phyloP scores from a whole-genome alignment of 2,329 filamentous ascomycete species.

The Talaromyces islandicus region DNA sequence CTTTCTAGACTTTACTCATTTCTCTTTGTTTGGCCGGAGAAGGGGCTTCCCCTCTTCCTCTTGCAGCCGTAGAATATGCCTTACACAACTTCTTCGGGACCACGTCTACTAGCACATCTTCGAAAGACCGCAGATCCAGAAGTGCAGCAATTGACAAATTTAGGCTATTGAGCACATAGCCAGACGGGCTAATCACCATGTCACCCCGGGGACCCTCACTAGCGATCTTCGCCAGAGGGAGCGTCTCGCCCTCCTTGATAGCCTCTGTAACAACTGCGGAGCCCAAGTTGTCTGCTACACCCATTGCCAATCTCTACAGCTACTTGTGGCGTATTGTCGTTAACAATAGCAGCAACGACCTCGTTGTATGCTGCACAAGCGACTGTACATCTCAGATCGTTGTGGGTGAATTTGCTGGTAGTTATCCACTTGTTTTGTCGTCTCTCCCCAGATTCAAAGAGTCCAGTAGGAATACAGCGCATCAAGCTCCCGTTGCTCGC shows the following conservation, averaged over 20 bases:
- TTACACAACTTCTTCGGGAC: too few relatives aligned
- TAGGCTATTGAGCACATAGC: conserved; percentile 1
- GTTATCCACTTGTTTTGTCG: background rate
- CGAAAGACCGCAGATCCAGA: background rate
- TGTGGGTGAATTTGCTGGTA: conserved; percentile 3
- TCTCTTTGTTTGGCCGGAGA: too few relatives aligned
- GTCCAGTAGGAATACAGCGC: conserved; percentile 2
- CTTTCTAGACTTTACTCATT: too few relatives aligned
- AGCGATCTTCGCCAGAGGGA: background rate
- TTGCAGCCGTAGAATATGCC: too few relatives aligned
- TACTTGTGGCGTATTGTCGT: background rate
- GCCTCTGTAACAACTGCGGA: background rate
- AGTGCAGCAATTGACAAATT: conserved; percentile 1
- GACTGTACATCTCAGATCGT: conserved; percentile 1
- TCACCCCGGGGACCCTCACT: background rate
- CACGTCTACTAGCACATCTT: too few relatives aligned
- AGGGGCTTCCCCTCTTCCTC: too few relatives aligned
- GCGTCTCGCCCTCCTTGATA: conserved; percentile 1
- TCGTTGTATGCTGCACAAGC: conserved; percentile 5
- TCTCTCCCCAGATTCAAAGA: background rate
- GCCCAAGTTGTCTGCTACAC: background rate
- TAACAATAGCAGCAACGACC: background rate
- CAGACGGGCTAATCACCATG: background rate
- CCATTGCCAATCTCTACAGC: background rate
- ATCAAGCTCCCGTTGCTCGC: conserved; percentile 2